phyloP scores from a whole-genome alignment of 306 rosid species.

The Begonia loranthoides region DNA sequence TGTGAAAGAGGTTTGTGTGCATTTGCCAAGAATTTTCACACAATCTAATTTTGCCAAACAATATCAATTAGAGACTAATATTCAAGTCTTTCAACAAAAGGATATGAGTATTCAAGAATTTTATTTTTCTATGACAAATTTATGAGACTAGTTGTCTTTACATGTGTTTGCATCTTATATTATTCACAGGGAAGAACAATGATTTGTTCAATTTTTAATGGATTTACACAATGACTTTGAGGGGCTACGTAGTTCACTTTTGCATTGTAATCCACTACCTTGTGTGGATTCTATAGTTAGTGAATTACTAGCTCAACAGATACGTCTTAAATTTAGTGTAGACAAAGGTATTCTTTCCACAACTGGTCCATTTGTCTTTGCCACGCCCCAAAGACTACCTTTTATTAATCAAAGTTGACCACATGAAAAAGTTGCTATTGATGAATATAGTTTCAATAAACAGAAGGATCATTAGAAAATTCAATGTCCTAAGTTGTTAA shows the following conservation, averaged over 20 bases:
- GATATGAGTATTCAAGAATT: constrained; percentile 3
- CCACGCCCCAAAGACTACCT: neutral
- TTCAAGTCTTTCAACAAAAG: neutral
- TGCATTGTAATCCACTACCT: constrained; percentile 4
- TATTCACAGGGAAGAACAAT: neutral
- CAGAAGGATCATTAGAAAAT: constrained; percentile 8
- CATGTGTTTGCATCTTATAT: neutral
- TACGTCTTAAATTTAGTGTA: neutral
- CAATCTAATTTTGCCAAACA: constrained; percentile 1
- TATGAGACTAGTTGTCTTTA: neutral
- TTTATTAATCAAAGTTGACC: neutral
- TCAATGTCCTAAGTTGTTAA: constrained; percentile 2
- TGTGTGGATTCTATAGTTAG: constrained; percentile 4
- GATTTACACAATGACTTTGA: constrained; percentile 4
- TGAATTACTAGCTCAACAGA: constrained; percentile 6
- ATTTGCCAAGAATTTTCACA: neutral
- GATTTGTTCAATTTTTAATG: constrained; percentile 8
- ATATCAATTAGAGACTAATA: neutral
- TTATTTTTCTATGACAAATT: neutral
- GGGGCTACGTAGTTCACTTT: neutral
- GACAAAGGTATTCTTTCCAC: neutral
- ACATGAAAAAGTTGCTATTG: neutral
- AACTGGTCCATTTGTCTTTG: neutral
- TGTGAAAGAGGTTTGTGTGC: constrained; percentile 1
- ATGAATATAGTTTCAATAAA: neutral